Evolutionary conservation across 2,329 filamentous ascomycete species (phyloP).

Genomic region (Pezicula neosporulosa): DNA sequence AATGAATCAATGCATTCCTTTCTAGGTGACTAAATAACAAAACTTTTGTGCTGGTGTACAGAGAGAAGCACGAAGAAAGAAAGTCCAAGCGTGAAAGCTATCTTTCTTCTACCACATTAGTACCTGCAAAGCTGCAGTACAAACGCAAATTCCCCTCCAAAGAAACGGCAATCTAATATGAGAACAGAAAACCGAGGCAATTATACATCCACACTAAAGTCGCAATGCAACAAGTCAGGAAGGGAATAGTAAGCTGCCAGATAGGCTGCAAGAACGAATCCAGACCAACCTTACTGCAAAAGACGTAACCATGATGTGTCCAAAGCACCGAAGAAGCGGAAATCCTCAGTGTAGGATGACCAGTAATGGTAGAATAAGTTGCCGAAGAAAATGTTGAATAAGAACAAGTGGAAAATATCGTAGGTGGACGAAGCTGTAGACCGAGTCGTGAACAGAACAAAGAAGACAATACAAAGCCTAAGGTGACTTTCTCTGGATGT

Average conservation of each 20-base stretch:
- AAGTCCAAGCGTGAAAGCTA: conserved; percentile 22
- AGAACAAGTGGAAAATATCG: conserved; percentile 28
- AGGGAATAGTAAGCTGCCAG: conserved; percentile 16
- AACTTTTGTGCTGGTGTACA: conserved; percentile 18
- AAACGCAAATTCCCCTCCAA: conserved; percentile 15
- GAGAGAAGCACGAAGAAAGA: conserved; percentile 23
- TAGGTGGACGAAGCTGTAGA: conserved; percentile 18
- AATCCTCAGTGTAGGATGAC: conserved; percentile 52
- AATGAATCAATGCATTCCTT: conserved; percentile 15
- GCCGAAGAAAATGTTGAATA: conserved; percentile 29
- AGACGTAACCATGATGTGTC: conserved; percentile 60
- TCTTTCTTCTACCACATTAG: conserved; percentile 18
- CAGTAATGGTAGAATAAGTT: conserved; percentile 39
- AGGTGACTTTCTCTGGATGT: conserved; percentile 26
- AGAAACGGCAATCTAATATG: conserved; percentile 12
- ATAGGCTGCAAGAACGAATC: conserved; percentile 17
- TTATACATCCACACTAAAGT: conserved; percentile 22
- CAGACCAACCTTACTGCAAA: conserved; percentile 38
- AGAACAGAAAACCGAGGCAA: conserved; percentile 16
- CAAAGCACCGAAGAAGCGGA: conserved; percentile 52
- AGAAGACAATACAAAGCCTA: conserved; percentile 23
- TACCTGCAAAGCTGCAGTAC: conserved; percentile 17
- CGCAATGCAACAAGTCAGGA: conserved; percentile 19
- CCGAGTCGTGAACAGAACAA: conserved; percentile 12
- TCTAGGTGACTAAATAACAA: conserved; percentile 32